Evolutionary conservation across 139 green algal genomes (phyloP).

Genomic region (Chlamydomonas sp.): DNA sequence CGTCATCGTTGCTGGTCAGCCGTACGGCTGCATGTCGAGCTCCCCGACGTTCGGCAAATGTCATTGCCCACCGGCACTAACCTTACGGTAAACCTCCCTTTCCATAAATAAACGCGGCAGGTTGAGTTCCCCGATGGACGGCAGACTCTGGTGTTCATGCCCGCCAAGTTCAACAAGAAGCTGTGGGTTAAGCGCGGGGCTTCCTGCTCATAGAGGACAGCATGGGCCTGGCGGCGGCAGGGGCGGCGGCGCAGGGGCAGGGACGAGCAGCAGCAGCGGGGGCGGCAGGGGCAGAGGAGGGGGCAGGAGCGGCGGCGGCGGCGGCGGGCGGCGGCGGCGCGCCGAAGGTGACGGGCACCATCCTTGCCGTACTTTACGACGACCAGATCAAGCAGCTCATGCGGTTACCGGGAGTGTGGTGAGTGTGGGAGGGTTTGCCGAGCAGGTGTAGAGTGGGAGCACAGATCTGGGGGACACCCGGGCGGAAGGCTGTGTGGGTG

Average conservation of each 20-base stretch:
- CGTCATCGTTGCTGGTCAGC: too few species aligned
- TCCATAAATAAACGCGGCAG: constrained; percentile 40
- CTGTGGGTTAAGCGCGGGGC: constrained; percentile 79
- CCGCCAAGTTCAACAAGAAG: constrained; percentile 83
- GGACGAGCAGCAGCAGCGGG: too few species aligned
- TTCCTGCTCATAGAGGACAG: constrained; percentile 69
- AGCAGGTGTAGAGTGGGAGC: background rate
- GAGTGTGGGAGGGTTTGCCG: background rate
- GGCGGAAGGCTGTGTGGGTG: background rate
- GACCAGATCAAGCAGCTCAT: constrained; percentile 73
- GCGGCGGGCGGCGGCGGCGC: background rate
- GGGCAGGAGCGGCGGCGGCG: background rate
- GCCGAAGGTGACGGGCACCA: constrained; percentile 64
- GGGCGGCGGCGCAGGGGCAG: too few species aligned
- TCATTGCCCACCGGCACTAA: background rate
- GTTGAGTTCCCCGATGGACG: constrained; percentile 72
- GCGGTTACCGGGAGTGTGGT: constrained; percentile 67
- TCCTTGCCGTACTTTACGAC: constrained; percentile 70
- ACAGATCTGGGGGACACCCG: background rate
- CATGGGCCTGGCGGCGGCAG: background rate
- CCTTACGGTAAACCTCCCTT: background rate
- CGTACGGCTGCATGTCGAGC: too few species aligned
- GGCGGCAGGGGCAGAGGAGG: too few species aligned
- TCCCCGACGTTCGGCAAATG: too few species aligned
- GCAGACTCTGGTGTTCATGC: constrained; percentile 71